A percentile compares a stretch with the other conserved stretches of the same genome.
phyloP scores from a whole-genome alignment of 768 basidiomycete genomes.

The Boletales sp. region DNA sequence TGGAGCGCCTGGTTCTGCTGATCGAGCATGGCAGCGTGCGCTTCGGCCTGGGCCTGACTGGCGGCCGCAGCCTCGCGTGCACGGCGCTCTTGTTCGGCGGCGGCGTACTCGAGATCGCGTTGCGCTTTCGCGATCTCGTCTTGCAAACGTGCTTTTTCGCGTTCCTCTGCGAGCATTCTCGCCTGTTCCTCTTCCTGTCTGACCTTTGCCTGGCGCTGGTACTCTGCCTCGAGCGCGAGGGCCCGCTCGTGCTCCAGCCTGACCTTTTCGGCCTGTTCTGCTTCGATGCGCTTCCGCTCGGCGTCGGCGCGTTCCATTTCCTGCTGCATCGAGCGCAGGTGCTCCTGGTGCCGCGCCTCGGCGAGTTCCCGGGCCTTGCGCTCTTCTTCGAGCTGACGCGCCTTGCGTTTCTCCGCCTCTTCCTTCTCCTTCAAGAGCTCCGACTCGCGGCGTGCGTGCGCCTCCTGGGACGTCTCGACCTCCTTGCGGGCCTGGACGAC shows the following conservation, averaged over 20 bases:
- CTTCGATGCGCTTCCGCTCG: constrained; percentile 18
- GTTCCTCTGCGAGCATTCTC: constrained; percentile 22
- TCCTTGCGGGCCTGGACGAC: constrained; percentile 26
- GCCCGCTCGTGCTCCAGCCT: constrained; percentile 27
- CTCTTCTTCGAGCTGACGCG: constrained; percentile 29
- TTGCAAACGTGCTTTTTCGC: constrained; percentile 27
- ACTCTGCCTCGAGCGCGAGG: constrained; percentile 27
- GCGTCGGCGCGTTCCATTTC: constrained; percentile 25
- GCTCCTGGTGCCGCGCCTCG: constrained; percentile 28
- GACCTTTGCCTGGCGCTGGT: constrained; percentile 23
- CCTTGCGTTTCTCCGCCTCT: constrained; percentile 27
- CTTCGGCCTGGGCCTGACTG: constrained; percentile 25
- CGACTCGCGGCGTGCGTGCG: constrained; percentile 25
- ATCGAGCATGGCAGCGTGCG: constrained; percentile 22
- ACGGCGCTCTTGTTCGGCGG: constrained; percentile 24
- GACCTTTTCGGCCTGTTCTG: constrained; percentile 26
- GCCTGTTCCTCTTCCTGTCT: constrained; percentile 25
- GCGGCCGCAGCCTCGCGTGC: constrained; percentile 22
- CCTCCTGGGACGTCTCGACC: constrained; percentile 24
- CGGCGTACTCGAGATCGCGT: constrained; percentile 21
- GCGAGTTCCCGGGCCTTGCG: constrained; percentile 25
- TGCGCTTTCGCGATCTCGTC: constrained; percentile 26
- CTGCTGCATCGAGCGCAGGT: constrained; percentile 24
- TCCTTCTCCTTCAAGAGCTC: constrained; percentile 25
- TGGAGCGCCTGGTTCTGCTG: constrained; percentile 19